Percentiles rank a stretch among this genome's conserved stretches.
phyloP scores from a whole-genome alignment of 2,329 filamentous ascomycete genomes.

The Albifimbria verrucaria region DNA sequence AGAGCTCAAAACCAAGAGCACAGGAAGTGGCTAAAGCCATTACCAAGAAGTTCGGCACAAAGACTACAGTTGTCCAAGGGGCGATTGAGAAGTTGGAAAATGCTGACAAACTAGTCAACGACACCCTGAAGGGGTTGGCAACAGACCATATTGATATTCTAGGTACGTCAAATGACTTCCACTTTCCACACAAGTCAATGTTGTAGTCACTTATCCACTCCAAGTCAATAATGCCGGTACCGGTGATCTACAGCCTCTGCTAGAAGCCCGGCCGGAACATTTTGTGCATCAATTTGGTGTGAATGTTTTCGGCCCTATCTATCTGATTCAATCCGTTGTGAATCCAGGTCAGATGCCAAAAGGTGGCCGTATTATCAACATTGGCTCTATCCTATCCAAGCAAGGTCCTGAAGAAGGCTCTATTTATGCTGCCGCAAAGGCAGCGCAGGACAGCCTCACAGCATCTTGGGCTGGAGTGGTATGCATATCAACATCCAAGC shows the following conservation, averaged over 20 bases:
- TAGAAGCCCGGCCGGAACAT: constrained; percentile 19
- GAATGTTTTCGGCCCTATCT: constrained; percentile 28
- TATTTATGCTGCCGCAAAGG: constrained; percentile 28
- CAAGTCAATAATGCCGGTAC: constrained; percentile 31
- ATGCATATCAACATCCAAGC: neutral
- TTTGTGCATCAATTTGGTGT: constrained; percentile 23
- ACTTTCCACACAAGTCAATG: constrained; percentile 5
- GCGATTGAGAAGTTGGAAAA: constrained; percentile 10
- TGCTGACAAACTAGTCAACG: constrained; percentile 24
- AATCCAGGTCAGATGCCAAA: constrained; percentile 23
- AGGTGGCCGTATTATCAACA: constrained; percentile 32
- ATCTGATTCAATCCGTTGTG: constrained; percentile 26
- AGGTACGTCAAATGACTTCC: no score
- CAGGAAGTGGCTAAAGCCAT: constrained; percentile 23
- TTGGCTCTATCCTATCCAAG: constrained; percentile 26
- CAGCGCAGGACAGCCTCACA: constrained; percentile 27
- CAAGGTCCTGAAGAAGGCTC: constrained; percentile 1
- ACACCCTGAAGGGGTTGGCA: constrained; percentile 26
- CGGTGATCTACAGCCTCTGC: constrained; percentile 10
- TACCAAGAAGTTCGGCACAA: constrained; percentile 19
- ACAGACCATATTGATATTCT: constrained; percentile 34
- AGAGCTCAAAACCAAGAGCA: constrained; percentile 22
- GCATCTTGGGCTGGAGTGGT: constrained; percentile 25
- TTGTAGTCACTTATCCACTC: neutral
- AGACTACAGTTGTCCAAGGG: constrained; percentile 26